Evolutionary conservation across 345 rosid genomes (phyloP), one percentile per base, ranked within the genome.

Genomic region (Salix koriyanagi): DNA sequence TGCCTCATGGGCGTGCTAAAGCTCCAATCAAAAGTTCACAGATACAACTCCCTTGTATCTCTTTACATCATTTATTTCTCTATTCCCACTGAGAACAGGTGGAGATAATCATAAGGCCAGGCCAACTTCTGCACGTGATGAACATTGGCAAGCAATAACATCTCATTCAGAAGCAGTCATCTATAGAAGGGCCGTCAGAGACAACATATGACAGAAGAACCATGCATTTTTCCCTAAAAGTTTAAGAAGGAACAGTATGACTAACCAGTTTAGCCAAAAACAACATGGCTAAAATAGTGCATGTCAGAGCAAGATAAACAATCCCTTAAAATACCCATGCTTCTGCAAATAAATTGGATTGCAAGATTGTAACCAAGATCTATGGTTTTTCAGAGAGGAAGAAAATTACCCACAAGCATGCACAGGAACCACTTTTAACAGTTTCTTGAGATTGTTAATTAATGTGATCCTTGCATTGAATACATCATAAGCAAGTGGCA

Each of bases 331-430:
- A 5, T 0, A 28, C 26, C 60, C 41, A 44, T 54, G 5, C 14
- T 52, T 18, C 21, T 7, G 21, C 46, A 30, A 46, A 34, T 12
- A 34, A 73, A 32, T 34, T 28, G 12, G 50, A 42, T 36, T 14
- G 32, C 6, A 52, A 64, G 28, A 61, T 8, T 19, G 19, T 46
- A 67, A 56, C 28, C 30, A 54, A 46, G 58, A 56, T 71, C 68
- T 7, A 30, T 65, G 11, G 39, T 32, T 65, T 58, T 65, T 65
- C 64, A 65, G 80, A n/a, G 3, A 60, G 52, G 28, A 73, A 73
- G 80, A 56, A 71, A 65, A 83, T 88, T 91, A 93, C 99, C 91
- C 82, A 72, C 98, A 96, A 82, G 99, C 97, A 81, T 88, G 94
- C 61, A 91, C 97, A 0, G 89, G 95, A 44, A 93, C 94, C 41